These are phyloP conservation scores for Saturnispora kantuleensis DNA, from an alignment of 805 yeast species.

Conservation along the genomic window DNA sequence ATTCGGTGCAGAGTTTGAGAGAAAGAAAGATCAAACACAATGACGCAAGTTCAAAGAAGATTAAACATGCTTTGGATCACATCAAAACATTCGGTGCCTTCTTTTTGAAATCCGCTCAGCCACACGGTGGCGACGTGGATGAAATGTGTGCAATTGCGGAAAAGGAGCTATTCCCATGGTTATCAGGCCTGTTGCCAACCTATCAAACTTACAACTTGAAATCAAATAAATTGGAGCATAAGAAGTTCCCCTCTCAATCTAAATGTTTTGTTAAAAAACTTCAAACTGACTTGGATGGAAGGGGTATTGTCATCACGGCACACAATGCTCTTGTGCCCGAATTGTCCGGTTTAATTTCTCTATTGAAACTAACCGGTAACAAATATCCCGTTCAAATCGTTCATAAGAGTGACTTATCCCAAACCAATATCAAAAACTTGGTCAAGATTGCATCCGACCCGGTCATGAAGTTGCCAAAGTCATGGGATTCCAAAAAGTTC, in stretches of 20 bases:
- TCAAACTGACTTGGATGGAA: conserved; percentile 28
- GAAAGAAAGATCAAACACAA: conserved; percentile 19
- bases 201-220: conserved; percentile 28
- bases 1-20: conserved; percentile 14
- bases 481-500: conserved; percentile 15
- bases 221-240: conserved; percentile 2
- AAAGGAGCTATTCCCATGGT: conserved; percentile 32
- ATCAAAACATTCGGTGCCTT: conserved; percentile 20
- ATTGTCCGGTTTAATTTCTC: conserved; percentile 36
- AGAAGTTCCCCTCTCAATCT: conserved; percentile 1
- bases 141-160: conserved; percentile 14
- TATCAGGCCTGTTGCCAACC: conserved; percentile 30
- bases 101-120: conserved; percentile 12
- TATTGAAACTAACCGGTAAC: conserved; percentile 41
- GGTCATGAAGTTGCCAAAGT: conserved; percentile 21
- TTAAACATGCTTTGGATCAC: conserved; percentile 19
- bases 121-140: conserved; percentile 1
- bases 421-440: conserved; percentile 25
- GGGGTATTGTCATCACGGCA: conserved; percentile 48
- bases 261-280: conserved; percentile 24
- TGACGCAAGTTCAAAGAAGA: conserved; percentile 18
- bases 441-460: conserved; percentile 29
- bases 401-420: conserved; percentile 30
- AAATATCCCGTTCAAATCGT: conserved; percentile 40
- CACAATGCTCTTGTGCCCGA: conserved; percentile 37